Base-by-base conservation (phyloP, 345 rosid genomes). In the Bruguiera gymnorhiza region DNA sequence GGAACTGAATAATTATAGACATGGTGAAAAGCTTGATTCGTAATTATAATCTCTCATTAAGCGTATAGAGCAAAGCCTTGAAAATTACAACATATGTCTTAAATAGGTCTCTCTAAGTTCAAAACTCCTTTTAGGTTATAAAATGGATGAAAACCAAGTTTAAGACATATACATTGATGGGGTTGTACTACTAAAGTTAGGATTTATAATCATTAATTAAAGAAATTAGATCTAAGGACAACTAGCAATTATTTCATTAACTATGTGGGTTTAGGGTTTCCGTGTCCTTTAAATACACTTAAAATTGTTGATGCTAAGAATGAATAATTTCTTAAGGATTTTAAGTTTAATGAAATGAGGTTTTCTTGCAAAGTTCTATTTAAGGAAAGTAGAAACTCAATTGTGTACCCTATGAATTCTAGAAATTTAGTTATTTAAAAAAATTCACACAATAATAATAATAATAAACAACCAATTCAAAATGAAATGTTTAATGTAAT, bases 131-230 rank as follows among this genome's bases (percentile, higher is more conserved):
- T 68, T 68, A 6, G 58, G 62, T 68, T 39, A 37, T 54, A 8
- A 5, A 68, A 68, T 56, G 63, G 71, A 36, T 57, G 71, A 63
- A 58, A 68, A 68, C 24, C 37, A 18, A 68, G 71, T 60, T 32
- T 31, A 8, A 4, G 1, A 31, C 4, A 60, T 60, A 1, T 60
- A 15, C 13, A 36, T 60, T 34, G 21, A 3, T 68, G 54, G 21
- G 63, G 55, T 53, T 68, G 54, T 8, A 30, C 16, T 18, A 34
- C 32, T 58, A 53, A 55, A 57, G 32, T 68, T 3, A 34, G 63
- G 34, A 16, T 68, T 43, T 68, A 68, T 7, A 54, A 56, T 39
- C 53, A 52, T 5, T 29, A 37, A 36, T 21, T 23, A 8, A 65
- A 24, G 8, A 31, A 65, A 65, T 48, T 13, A 8, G 19, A 48